Evolutionary conservation across 1,139 yeast species (phyloP), one percentile per base, ranked within the genome.

Genomic region (Yamadazyma dushanensis): DNA sequence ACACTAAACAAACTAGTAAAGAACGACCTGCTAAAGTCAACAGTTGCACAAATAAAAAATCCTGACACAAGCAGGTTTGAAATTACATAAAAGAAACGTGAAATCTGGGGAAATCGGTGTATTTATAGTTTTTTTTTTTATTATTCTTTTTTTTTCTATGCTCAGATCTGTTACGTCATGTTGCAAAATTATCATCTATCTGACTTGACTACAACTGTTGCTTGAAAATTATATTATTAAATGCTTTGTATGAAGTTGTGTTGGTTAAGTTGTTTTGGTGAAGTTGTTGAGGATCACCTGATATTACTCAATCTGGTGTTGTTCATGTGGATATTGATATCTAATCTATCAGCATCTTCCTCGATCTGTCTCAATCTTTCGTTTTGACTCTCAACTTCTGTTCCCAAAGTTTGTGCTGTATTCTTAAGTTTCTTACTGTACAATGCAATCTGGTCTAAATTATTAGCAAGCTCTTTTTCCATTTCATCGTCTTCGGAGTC

Each of bases 401-500:
- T 51, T 34, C 73, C 70, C 61, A 72, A 67, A 8, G 72, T 61
- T 32, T 51, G 53, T n/a, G 80, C 80, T 31, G 69, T 57, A 38
- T 51, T 57, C 49, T 63, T 68, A 51, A 73, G 62, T 41, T 65
- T 72, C 48, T 58, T 59, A 8, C 77, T 69, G 51, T 63, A 64
- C 32, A 57, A 56, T 2, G 70, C 70, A 29, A 78, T 77, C 57
- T 73, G 78, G 43, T 75, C 79, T 56, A 77, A 62, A 49, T 77
- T 77, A 37, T 59, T 47, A 9, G 78, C 74, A 50, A 75, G 61
- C 44, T 77, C 80, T 47, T 75, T 75, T 49, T 77, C 83, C 70
- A 73, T 70, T 40, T 72, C 78, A 45, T 77, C 82, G 49, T 77
- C 83, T 48, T 76, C 82, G 33, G 70, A 67, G 51, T 77, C 82